A percentile compares a stretch with the other conserved stretches of the same genome.
phyloP scores from a whole-genome alignment of 306 rosid genomes.

The Dryas alaskensis region DNA sequence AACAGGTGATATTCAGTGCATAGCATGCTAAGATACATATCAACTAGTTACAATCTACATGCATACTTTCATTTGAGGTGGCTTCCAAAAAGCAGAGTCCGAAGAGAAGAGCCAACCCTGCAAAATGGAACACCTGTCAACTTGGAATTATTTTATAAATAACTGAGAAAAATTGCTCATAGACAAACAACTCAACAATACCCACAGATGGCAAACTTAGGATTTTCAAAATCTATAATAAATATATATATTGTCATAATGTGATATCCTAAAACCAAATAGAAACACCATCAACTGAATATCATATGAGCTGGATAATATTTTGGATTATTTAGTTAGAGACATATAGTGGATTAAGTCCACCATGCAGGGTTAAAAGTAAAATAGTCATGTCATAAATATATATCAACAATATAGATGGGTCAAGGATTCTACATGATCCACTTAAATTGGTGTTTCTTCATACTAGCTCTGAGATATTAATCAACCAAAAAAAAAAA shows the following conservation, averaged over 20 bases:
- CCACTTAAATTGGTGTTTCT: too few relatives aligned
- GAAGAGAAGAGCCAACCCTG: conserved; percentile 99
- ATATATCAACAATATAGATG: too few relatives aligned
- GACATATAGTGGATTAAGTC: not conserved
- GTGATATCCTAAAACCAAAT: not conserved
- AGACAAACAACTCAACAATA: not conserved
- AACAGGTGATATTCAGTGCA: not conserved
- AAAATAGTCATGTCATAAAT: not conserved
- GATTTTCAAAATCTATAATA: not conserved
- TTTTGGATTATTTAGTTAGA: not conserved
- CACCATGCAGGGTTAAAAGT: not conserved
- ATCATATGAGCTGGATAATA: not conserved
- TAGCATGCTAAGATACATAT: not conserved
- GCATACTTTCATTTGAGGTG: conserved; percentile 86
- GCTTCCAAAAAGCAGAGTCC: conserved; percentile 84
- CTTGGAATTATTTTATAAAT: conserved; percentile 4
- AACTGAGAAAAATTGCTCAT: not conserved
- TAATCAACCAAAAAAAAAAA: too few relatives aligned
- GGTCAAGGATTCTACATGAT: too few relatives aligned
- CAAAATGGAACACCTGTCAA: conserved; percentile 28
- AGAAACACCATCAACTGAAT: not conserved
- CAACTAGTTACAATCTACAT: not conserved
- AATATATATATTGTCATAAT: not conserved
- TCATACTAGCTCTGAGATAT: too few relatives aligned
- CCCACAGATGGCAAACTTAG: not conserved